Percentiles rank a stretch among this genome's conserved stretches.
Conservation (phyloP, 495 filamentous ascomycete genomes). For the Ramalina peruviana region DNA sequence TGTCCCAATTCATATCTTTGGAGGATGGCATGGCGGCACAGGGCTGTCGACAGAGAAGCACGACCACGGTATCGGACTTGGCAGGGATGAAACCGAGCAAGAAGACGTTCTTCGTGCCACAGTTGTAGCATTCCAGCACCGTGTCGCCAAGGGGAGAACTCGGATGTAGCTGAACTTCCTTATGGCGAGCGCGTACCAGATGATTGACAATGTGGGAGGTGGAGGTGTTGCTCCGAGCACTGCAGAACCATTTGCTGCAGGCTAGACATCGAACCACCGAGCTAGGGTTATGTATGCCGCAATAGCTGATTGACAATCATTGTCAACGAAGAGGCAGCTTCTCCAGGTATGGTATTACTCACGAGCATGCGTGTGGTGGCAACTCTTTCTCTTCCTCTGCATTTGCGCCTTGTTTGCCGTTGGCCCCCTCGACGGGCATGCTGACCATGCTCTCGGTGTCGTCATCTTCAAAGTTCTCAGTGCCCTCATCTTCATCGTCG, state of each 20-base stretch:
- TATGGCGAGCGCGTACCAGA: constrained; percentile 90
- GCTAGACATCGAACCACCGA: constrained; percentile 92
- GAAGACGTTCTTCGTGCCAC: constrained; percentile 97
- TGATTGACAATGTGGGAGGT: constrained; percentile 98
- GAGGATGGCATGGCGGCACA: constrained; percentile 87
- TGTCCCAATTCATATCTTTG: constrained; percentile 99
- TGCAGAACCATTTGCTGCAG: constrained; percentile 99
- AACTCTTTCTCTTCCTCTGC: constrained; percentile 82
- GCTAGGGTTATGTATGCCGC: constrained; percentile 88
- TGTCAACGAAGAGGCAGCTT: neutral
- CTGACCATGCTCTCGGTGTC: constrained; percentile 88
- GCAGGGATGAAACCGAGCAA: constrained; percentile 99
- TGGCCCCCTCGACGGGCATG: constrained; percentile 61
- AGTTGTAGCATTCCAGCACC: constrained; percentile 97
- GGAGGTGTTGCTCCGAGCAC: constrained; percentile 87
- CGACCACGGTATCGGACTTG: constrained; percentile 95
- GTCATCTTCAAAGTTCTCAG: constrained; percentile 75
- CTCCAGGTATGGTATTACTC: constrained; percentile 27
- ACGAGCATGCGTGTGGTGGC: constrained; percentile 93
- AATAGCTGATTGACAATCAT: constrained; percentile 50
- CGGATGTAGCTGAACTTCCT: constrained; percentile 95
- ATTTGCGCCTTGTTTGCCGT: constrained; percentile 47
- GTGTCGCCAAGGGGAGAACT: constrained; percentile 93
- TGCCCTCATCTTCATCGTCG: constrained; percentile 76
- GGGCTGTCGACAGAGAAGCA: constrained; percentile 90